Base-by-base conservation (phyloP, 768 basidiomycete species). In the Xerocomus spinulosus region DNA sequence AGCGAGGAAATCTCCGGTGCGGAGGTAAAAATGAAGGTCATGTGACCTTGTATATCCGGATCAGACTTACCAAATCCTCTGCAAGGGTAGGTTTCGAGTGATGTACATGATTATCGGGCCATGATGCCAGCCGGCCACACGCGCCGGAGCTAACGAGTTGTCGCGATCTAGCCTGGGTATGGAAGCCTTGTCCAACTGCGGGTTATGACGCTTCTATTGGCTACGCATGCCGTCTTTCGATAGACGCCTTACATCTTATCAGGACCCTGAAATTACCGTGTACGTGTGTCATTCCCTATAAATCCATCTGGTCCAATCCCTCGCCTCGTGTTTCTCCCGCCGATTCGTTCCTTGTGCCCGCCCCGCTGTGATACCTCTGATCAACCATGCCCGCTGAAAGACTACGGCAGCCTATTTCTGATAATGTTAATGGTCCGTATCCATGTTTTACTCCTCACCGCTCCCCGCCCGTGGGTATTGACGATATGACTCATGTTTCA, bases 331-430 rank as follows among this genome's bases (percentile, higher is more conserved):
- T 52, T 48, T 44, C 44, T 51, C 55, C 55, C 60, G 50, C 51
- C 50, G 50, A 48, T 55, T 52, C 55, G 46, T 46, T 65, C 54
- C 54, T 56, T 54, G 60, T 28, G 28, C 30, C 38, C 47, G 46
- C 41, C 47, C 49, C 38, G 37, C 44, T 28, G 66, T 44, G 66
- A 67, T 47, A 67, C 66, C 60, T 50, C 37, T 49, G 41, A 42
- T 40, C 43, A 18, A 36, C 49, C 48, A 80, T 80, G 79, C 78
- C 77, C 56, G 68, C 72, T 55, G 71, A 73, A 49, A 69, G 77
- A 65, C 69, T 70, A 63, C 65, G 59, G 57, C 43, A 64, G 25
- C 30, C 32, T 25, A 73, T 68, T 58, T 68, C 64, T 53, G 60
- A 62, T 40, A 57, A 46, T 42, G 49, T 51, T 42, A 70, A 73